Evolutionary conservation across 1,284 basidiomycete species (phyloP), one percentile per base, ranked within the genome.

Genomic region (Agroathelia rolfsii): DNA sequence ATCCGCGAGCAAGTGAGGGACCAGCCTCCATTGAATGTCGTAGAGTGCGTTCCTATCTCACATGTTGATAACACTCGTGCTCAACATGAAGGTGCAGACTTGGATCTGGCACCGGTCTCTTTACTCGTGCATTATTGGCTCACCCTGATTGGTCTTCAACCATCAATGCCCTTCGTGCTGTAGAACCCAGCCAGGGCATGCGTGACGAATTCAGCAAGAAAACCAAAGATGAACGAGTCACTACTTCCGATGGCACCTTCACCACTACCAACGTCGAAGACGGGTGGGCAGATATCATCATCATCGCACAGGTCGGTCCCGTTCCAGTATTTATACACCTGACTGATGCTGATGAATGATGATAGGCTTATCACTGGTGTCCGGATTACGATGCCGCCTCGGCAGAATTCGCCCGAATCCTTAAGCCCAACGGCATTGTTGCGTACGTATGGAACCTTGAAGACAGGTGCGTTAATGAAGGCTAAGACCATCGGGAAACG

Each of bases 301-400:
- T 85, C 21, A 66, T 84, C 28, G 83, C 83, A 3, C 82, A 85
- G 67, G 81, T 79, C 9, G 17, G 44, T 15, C n/a, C 12, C 32
- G 10, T 12, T 37, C 6, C 18, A 17, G 5, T 10, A 12, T n/a
- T 16, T 9, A 33, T 36, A 17, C 18, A n/a, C 27, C n/a, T 32
- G 25, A 16, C n/a, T 24, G 6, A 12, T 10, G 21, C 20, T 22
- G 11, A 20, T 18, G 27, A 21, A 3, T 15, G 16, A 34, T 27
- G 12, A 31, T 41, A 85, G 76, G 84, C 84, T 9, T 87, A 76
- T 48, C 83, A 87, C 54, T 87, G 84, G 83, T 83, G 78, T 45
- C 77, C 77, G 2, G 69, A 86, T 49, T 78, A 72, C 48, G 63
- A 72, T 37, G 64, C 61, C 35, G 80, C 82, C 1, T 62, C 64